Evolutionary conservation across 2,329 filamentous ascomycete species (phyloP).

Genomic region (Ramularia endophylla): DNA sequence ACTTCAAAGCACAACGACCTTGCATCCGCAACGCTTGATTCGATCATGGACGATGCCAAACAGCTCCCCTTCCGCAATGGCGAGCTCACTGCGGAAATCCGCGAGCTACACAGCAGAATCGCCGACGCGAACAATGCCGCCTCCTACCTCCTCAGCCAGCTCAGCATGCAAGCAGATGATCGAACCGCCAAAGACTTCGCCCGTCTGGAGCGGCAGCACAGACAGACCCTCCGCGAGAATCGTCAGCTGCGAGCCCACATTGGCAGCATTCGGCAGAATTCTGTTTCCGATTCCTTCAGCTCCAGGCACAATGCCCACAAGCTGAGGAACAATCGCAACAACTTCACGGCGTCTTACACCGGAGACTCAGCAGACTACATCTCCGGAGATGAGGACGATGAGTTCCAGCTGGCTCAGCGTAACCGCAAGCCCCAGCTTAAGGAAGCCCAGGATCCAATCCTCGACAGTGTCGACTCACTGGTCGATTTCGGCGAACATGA

Average conservation of each 20-base stretch:
- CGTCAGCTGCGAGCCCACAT: constrained; percentile 1
- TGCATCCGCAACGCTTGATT: no score
- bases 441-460: background rate
- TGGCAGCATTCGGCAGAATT: background rate
- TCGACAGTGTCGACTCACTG: background rate
- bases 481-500: background rate
- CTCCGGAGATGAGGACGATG: background rate
- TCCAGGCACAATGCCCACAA: background rate
- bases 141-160: constrained; percentile 13
- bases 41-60: constrained; percentile 1
- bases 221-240: constrained; percentile 7
- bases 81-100: constrained; percentile 23
- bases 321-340: background rate
- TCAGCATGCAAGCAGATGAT: constrained; percentile 6
- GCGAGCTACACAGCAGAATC: constrained; percentile 20
- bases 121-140: constrained; percentile 17
- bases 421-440: background rate
- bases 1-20: no score
- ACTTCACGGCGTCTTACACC: constrained; percentile 8
- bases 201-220: constrained; percentile 6
- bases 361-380: constrained; percentile 1
- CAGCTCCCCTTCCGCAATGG: constrained; percentile 17
- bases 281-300: background rate
- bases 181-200: background rate
- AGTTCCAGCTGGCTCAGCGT: background rate